These are phyloP conservation scores for Colletotrichum eleusines DNA, from an alignment of 2,329 filamentous ascomycete species.

Conservation along the genomic window DNA sequence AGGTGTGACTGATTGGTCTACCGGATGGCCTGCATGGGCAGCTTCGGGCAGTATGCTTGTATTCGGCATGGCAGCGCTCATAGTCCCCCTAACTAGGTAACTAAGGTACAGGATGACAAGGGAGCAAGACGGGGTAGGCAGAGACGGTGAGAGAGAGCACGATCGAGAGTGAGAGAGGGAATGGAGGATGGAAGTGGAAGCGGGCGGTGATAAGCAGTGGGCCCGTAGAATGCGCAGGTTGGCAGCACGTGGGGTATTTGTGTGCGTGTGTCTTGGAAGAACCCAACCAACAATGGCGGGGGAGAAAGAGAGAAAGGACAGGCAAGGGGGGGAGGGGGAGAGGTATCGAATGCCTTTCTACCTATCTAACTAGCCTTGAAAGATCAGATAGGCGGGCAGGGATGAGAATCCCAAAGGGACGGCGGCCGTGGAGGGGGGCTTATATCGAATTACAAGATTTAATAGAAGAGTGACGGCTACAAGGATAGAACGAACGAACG, in stretches of 20 bases:
- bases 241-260: slow-evolving; percentile 28
- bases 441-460: too few species aligned
- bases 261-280: too few species aligned
- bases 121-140: background rate
- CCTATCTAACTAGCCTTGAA: too few species aligned
- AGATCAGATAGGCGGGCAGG: background rate
- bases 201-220: background rate
- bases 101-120: background rate
- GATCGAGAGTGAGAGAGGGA: background rate
- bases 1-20: slow-evolving; percentile 4
- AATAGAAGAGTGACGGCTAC: too few species aligned
- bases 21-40: background rate
- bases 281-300: too few species aligned
- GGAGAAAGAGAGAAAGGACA: too few species aligned
- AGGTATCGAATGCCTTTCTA: too few species aligned
- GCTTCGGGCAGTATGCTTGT: slow-evolving; percentile 35
- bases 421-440: background rate
- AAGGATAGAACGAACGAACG: too few species aligned
- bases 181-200: background rate
- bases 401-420: background rate
- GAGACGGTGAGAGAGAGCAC: background rate
- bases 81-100: background rate
- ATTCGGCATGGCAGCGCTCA: slow-evolving; percentile 27
- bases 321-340: too few species aligned
- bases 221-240: slow-evolving; percentile 14